These are phyloP conservation scores for Heterobasidion annosum DNA, from an alignment of 1,284 basidiomycete species.

Conservation along the genomic window DNA sequence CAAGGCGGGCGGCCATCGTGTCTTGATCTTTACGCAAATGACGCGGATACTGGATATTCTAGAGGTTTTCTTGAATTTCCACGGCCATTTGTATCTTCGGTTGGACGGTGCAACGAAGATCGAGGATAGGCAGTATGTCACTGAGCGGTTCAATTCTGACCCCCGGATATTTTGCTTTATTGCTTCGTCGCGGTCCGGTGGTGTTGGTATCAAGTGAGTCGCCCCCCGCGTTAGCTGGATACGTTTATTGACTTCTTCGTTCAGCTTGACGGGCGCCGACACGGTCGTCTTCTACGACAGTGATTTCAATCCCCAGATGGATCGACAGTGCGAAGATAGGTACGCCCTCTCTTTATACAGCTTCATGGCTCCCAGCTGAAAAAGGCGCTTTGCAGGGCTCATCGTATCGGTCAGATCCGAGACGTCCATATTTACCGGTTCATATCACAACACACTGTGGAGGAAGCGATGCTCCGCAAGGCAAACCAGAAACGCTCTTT, in stretches of 20 bases:
- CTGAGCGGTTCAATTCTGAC: slow-evolving; percentile 95
- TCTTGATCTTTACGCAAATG: slow-evolving; percentile 98
- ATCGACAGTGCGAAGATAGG: slow-evolving; percentile 94
- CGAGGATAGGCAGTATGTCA: slow-evolving; percentile 92
- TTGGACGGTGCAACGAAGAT: slow-evolving; percentile 94
- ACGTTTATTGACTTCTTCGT: slow-evolving; percentile 3
- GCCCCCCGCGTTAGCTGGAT: background rate
- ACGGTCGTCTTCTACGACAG: slow-evolving; percentile 96
- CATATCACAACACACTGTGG: slow-evolving; percentile 87
- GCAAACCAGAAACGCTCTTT: slow-evolving; percentile 93
- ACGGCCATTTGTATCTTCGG: slow-evolving; percentile 89
- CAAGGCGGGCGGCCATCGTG: slow-evolving; percentile 82
- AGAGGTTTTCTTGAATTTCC: slow-evolving; percentile 88
- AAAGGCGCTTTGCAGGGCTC: slow-evolving; percentile 44
- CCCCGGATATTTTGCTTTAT: slow-evolving; percentile 90
- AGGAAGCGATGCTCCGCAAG: slow-evolving; percentile 94
- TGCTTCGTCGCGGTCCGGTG: slow-evolving; percentile 87
- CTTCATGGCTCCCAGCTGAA: background rate
- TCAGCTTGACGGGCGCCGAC: slow-evolving; percentile 90
- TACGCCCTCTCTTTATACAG: slow-evolving; percentile 21
- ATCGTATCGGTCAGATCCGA: slow-evolving; percentile 93
- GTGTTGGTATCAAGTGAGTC: slow-evolving; percentile 90
- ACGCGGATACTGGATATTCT: slow-evolving; percentile 91
- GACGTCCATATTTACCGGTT: slow-evolving; percentile 98
- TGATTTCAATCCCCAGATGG: slow-evolving; percentile 98